These are phyloP conservation scores for Pneumocystis murina DNA, from an alignment of 1,139 yeast species.

Conservation along the genomic window DNA sequence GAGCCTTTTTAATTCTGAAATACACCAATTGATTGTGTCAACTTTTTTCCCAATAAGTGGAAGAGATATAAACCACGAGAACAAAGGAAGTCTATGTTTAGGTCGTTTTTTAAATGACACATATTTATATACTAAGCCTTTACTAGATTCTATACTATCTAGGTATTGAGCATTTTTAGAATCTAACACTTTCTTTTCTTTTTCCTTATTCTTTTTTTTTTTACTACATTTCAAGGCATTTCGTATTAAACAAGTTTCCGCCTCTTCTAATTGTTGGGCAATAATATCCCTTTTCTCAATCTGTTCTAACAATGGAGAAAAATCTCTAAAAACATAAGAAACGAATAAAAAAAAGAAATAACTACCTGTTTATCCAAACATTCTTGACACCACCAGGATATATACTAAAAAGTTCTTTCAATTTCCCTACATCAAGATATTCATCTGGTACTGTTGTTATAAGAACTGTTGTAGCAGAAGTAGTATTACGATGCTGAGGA, in stretches of 20 bases:
- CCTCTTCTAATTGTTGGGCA: slow-evolving; percentile 51
- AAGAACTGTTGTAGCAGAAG: slow-evolving; percentile 65
- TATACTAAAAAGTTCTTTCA: slow-evolving; percentile 40
- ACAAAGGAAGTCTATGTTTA: slow-evolving; percentile 32
- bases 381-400: slow-evolving; percentile 41
- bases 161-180: slow-evolving; percentile 15
- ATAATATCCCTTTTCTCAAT: slow-evolving; percentile 49
- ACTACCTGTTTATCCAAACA: slow-evolving; percentile 61
- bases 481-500: slow-evolving; percentile 52
- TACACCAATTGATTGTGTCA: slow-evolving; percentile 60
- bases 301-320: slow-evolving; percentile 35
- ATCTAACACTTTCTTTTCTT: slow-evolving; percentile 19
- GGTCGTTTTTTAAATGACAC: slow-evolving; percentile 72
- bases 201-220: slow-evolving; percentile 34
- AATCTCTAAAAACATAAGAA: not conserved
- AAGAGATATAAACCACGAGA: slow-evolving; percentile 23
- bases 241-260: slow-evolving; percentile 46
- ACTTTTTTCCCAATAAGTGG: slow-evolving; percentile 68
- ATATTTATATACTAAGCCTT: slow-evolving; percentile 23
- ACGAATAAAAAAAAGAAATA: slow-evolving; percentile 21
- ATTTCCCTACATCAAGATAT: slow-evolving; percentile 44
- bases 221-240: slow-evolving; percentile 46
- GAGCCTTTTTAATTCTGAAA: slow-evolving; percentile 50
- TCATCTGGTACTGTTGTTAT: slow-evolving; percentile 68
- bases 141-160: slow-evolving; percentile 12